Evolutionary conservation across 2,329 filamentous ascomycete genomes (phyloP), one percentile per base, ranked within the genome.

Genomic region (Drechslera avenae): DNA sequence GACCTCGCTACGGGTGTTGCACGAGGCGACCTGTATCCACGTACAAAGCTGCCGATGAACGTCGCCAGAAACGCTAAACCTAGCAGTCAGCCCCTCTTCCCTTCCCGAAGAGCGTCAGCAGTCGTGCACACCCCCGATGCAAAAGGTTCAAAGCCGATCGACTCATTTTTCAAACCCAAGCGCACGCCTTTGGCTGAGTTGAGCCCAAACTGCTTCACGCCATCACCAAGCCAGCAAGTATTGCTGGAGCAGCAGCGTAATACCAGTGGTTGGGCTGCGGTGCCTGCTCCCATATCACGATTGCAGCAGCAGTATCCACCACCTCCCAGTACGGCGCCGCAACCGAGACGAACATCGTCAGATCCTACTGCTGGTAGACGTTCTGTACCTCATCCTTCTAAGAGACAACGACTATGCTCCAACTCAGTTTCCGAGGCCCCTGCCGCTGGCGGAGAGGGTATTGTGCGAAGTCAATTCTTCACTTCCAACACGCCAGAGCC

Each of bases 21-120:
- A 18, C 78, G 72, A 31, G 94, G 94, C 30, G 89, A 96, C 60
- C 74, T 97, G 37, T 88, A 97, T 70, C 94, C 94, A 2, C 94
- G 93, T 60, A 95, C 91, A 1, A 97, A 97, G 73, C 72, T 86
- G 52, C 81, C 80, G 2, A 80, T 86, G 39, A 57, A 68, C 6
- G 26, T 68, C n/a, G 44, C 39, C 13, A 58, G 64, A 45, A 75
- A 72, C 53, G 56, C 71, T 32, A 66, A 68, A 37, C 60, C 73
- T 37, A 66, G 67, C 21, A 55, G 51, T 17, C 68, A 64, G 36
- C 62, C 72, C 64, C 60, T 76, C 67, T 60, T 76, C 37, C 77
- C 76, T 2, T 69, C 76, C n/a, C 56, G 56, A 40, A 48, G 50
- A 23, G 47, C 47, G 6, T 63, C 65, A 3, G 34, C 61, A 0